Percentiles rank a stretch among this genome's conserved stretches.
phyloP scores from a whole-genome alignment of 169 alveolate species.

The Theileria annulata region DNA sequence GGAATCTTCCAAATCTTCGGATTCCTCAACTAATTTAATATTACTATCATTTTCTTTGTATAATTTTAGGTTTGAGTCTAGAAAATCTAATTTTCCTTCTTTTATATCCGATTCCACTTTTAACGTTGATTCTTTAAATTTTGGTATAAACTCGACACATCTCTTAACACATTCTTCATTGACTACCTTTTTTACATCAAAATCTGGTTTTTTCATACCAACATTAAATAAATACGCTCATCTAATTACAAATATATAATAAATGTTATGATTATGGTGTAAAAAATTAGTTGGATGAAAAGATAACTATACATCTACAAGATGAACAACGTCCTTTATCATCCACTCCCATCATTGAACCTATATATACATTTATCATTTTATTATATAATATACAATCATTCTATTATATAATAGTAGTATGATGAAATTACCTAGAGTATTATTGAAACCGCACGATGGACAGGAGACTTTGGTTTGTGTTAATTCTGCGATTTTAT shows the following conservation, averaged over 20 bases:
- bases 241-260: too few species aligned
- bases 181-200: constrained; percentile 30
- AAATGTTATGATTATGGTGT: background rate
- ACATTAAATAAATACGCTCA: background rate
- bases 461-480: constrained; percentile 40
- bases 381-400: background rate
- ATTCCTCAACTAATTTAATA: background rate
- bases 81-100: constrained; percentile 3
- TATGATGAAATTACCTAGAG: constrained; percentile 23
- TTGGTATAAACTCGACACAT: constrained; percentile 41
- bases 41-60: constrained; percentile 8
- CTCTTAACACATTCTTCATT: constrained; percentile 4
- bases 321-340: constrained; percentile 45
- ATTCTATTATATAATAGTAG: too few species aligned
- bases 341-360: constrained; percentile 42
- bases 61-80: constrained; percentile 31
- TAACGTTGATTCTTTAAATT: constrained; percentile 31
- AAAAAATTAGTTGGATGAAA: background rate
- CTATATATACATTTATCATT: too few species aligned
- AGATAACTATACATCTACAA: constrained; percentile 30
- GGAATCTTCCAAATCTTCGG: background rate
- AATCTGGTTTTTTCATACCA: constrained; percentile 35
- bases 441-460: constrained; percentile 18
- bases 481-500: constrained; percentile 42
- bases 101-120: constrained; percentile 7